Evolutionary conservation across 805 yeast genomes (phyloP), one percentile per base, ranked within the genome.

Genomic region (Priceomyces haplophilus): DNA sequence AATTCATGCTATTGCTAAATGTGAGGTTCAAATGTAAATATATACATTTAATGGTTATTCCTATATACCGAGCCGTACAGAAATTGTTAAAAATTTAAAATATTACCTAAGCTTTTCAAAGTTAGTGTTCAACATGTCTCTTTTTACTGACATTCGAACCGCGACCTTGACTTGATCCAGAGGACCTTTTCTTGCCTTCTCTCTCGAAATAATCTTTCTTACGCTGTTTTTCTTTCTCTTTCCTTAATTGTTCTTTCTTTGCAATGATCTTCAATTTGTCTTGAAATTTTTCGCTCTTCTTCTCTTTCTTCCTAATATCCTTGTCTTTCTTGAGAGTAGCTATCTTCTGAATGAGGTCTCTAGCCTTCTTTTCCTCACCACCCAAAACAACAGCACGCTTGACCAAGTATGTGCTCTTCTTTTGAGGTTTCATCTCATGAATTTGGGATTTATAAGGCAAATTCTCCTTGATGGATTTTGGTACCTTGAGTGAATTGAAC

Each of bases 401-500:
- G 42, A 72, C 67, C 79, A 85, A 61, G 59, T 91, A 93, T 0
- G 96, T 82, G 56, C 79, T 75, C 65, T 85, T 83, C 72, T 78
- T 82, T 64, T 86, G 93, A 20, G 96, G 95, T 62, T 83, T 85
- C 93, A 88, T 85, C 55, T 80, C 79, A 51, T 83, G 85, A 37
- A 90, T 79, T 72, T 93, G 98, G 10, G 97, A 88, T 58, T 85
- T 85, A 73, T 87, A 93, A 30, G 99, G 99, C 50, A 93, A 73
- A 29, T 81, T 80, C 23, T 82, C 71, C 61, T 83, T 88, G 45
- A 93, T 65, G 7, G 85, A 62, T 56, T 76, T 85, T 23, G 99
- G 98, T 47, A 93, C 95, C 56, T 78, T 82, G 61, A 93, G 74
- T 2, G 96, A 83, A 56, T 90, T 88, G 79, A 93, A 93, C 50